These are phyloP conservation scores for Syzygium grande DNA, from an alignment of 345 rosid genomes.

Conservation along the genomic window DNA sequence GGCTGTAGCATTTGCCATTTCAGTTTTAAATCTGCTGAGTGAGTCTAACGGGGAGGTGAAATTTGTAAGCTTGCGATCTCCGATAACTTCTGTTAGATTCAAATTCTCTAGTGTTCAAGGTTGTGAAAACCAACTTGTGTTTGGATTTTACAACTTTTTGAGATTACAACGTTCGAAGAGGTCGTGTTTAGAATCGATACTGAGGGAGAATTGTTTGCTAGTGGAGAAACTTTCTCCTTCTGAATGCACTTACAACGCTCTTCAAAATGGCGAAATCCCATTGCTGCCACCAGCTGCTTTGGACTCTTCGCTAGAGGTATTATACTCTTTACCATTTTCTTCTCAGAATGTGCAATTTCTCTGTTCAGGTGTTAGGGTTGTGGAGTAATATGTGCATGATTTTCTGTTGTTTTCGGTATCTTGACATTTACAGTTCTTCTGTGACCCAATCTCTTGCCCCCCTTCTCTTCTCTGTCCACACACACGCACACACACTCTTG, in stretches of 20 bases:
- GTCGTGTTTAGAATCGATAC: slow-evolving; percentile 42
- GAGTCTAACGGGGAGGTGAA: slow-evolving; percentile 37
- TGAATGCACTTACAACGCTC: slow-evolving; percentile 53
- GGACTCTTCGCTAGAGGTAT: background rate
- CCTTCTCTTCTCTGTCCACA: background rate
- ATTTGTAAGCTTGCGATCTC: slow-evolving; percentile 39
- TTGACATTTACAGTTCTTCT: background rate
- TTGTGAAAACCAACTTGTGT: slow-evolving; percentile 49
- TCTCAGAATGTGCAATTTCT: background rate
- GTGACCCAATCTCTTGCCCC: background rate
- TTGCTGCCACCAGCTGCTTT: slow-evolving; percentile 14
- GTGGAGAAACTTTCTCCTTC: slow-evolving; percentile 48
- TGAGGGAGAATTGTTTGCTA: slow-evolving; percentile 46
- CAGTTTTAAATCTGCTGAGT: slow-evolving; percentile 41
- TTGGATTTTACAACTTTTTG: slow-evolving; percentile 49
- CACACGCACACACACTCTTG: background rate
- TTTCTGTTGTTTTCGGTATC: background rate
- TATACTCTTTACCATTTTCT: background rate
- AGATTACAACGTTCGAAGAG: slow-evolving; percentile 53
- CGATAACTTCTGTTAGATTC: slow-evolving; percentile 66
- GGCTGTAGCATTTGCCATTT: slow-evolving; percentile 50
- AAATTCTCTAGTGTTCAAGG: slow-evolving; percentile 48
- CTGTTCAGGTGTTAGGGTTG: background rate
- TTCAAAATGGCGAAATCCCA: slow-evolving; percentile 38
- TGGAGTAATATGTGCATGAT: background rate